Evolutionary conservation across 495 filamentous ascomycete genomes (phyloP).

Genomic region (Penicilliopsis zonata): DNA sequence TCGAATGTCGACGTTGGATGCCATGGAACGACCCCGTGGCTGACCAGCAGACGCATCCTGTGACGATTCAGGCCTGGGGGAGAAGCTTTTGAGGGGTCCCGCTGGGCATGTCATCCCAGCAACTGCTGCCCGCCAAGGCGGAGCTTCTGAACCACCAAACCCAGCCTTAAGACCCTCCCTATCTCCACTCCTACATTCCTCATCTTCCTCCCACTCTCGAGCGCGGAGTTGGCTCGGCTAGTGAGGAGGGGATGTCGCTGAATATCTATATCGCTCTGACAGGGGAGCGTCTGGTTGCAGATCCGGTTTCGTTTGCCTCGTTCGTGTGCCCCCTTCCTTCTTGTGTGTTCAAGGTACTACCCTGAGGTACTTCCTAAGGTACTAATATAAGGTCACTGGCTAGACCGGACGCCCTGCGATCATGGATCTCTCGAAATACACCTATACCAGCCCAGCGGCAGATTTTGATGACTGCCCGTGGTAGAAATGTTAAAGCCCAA

Average conservation of each 20-base stretch:
- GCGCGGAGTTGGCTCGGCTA: constrained; percentile 20
- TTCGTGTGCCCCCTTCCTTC: constrained; percentile 27
- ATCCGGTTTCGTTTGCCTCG: constrained; percentile 57
- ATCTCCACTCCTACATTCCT: constrained; percentile 18
- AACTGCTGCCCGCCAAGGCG: too few relatives aligned
- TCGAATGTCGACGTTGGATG: constrained; percentile 18
- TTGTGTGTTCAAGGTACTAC: constrained; percentile 1
- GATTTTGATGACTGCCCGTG: constrained; percentile 71
- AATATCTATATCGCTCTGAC: constrained; percentile 81
- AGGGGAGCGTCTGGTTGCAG: constrained; percentile 66
- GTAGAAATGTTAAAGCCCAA: constrained; percentile 67
- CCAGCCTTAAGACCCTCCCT: constrained; percentile 6
- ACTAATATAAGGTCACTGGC: too few relatives aligned
- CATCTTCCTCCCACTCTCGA: constrained; percentile 8
- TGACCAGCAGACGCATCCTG: constrained; percentile 18
- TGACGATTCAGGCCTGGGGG: constrained; percentile 11
- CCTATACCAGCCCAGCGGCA: constrained; percentile 58
- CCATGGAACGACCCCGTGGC: constrained; percentile 27
- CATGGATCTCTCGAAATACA: constrained; percentile 55
- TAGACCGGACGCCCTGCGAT: constrained; percentile 57
- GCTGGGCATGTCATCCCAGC: constrained; percentile 1
- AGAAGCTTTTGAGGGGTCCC: constrained; percentile 3
- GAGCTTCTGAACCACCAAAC: too few relatives aligned
- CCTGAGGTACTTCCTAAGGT: too few relatives aligned
- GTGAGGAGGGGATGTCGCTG: constrained; percentile 52